A percentile compares a stretch with the other conserved stretches of the same genome.
phyloP scores from a whole-genome alignment of 2,329 filamentous ascomycete species.

The Rutstroemia sp. region DNA sequence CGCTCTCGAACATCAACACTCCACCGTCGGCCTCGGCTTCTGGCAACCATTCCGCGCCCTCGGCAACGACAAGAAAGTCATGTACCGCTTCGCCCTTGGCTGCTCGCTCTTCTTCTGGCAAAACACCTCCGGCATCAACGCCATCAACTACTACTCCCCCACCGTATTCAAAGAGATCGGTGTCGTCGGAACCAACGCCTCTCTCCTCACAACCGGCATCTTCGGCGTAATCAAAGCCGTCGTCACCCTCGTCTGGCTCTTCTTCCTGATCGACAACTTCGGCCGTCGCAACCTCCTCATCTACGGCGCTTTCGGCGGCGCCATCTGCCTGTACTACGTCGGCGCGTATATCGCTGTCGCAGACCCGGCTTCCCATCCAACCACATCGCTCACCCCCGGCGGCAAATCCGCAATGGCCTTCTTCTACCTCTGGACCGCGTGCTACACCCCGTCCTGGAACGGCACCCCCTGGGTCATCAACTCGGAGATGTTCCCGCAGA shows the following conservation, averaged over 20 bases:
- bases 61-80: conserved; percentile 31
- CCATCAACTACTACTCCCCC: conserved; percentile 24
- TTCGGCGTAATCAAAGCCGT: conserved; percentile 19
- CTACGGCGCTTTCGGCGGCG: conserved; percentile 12
- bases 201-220: conserved; percentile 22
- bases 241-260: conserved; percentile 36
- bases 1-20: conserved; percentile 57
- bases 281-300: conserved; percentile 43
- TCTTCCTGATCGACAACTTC: conserved; percentile 52
- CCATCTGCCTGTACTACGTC: conserved; percentile 21
- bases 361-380: conserved; percentile 31
- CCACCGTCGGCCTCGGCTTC: conserved; percentile 62
- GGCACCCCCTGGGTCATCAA: conserved; percentile 25
- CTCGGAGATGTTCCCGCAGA: conserved; percentile 36
- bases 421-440: conserved; percentile 65
- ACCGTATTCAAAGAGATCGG: conserved; percentile 22
- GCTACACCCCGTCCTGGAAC: conserved; percentile 25
- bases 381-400: conserved; percentile 15
- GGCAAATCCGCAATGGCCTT: conserved; percentile 60
- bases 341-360: conserved; percentile 26
- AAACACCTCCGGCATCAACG: conserved; percentile 23
- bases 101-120: conserved; percentile 43
- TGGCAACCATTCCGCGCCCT: conserved; percentile 56
- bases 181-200: conserved; percentile 17
- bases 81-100: conserved; percentile 60